A percentile compares a stretch with the other conserved stretches of the same genome.
Evolutionary conservation across 2,329 filamentous ascomycete genomes (phyloP).

Genomic region (Penicillium oxalicum): DNA sequence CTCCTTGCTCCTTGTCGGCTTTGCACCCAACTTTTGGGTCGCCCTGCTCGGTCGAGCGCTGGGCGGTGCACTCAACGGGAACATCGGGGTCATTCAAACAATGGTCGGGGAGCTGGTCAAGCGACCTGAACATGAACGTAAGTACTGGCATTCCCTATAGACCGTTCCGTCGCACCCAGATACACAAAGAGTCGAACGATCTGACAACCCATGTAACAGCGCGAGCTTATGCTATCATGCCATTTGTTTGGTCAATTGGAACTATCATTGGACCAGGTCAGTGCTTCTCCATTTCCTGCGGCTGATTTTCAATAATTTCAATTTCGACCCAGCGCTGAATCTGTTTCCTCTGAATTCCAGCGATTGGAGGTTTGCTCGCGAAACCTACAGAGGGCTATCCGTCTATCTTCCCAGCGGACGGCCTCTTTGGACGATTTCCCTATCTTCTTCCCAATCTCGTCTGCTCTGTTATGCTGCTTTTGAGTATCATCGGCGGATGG

Average conservation of each 20-base stretch:
- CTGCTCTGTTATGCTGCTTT: constrained; percentile 67
- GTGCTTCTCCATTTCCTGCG: not conserved
- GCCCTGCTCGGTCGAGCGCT: constrained; percentile 69
- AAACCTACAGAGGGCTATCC: constrained; percentile 72
- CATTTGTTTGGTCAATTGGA: constrained; percentile 87
- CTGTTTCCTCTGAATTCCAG: constrained; percentile 25
- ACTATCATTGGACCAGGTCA: constrained; percentile 71
- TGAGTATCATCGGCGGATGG: constrained; percentile 76
- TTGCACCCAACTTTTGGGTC: constrained; percentile 77
- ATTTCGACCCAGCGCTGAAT: constrained; percentile 9
- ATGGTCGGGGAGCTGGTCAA: constrained; percentile 87
- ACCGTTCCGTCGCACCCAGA: no score
- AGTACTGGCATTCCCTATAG: constrained; percentile 33
- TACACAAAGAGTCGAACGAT: no score
- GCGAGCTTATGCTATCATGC: constrained; percentile 84
- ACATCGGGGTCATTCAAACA: constrained; percentile 84
- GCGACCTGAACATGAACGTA: constrained; percentile 78
- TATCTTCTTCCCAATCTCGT: constrained; percentile 86
- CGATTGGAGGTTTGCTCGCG: constrained; percentile 80
- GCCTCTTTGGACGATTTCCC: constrained; percentile 71
- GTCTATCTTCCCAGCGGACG: constrained; percentile 57
- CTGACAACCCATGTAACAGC: constrained; percentile 44
- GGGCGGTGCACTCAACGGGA: constrained; percentile 81
- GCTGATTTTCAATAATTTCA: not conserved
- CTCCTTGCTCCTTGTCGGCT: constrained; percentile 75